Conservation (phyloP, 129 eudicot genomes). For the Flaveria bidentis region DNA sequence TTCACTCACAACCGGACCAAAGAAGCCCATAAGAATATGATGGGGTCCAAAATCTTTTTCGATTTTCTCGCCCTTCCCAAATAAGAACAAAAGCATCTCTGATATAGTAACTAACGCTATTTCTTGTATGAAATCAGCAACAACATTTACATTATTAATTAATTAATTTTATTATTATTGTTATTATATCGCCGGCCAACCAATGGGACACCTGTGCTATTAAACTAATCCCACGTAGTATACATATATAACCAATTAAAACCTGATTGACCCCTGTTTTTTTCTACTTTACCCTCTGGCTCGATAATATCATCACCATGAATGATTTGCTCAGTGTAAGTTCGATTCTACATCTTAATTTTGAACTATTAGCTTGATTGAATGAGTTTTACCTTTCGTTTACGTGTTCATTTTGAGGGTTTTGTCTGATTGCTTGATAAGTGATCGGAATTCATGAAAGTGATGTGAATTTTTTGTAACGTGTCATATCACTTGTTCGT, state of each 20-base stretch:
- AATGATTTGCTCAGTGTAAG: constrained; percentile 41
- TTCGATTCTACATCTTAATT: constrained; percentile 19
- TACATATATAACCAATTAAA: constrained; percentile 17
- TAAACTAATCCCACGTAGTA: constrained; percentile 22
- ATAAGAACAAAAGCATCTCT: constrained; percentile 24
- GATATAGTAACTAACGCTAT: constrained; percentile 34
- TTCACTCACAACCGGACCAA: too few relatives aligned
- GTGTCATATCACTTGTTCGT: too few relatives aligned
- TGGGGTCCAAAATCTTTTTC: constrained; percentile 19
- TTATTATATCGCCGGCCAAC: constrained; percentile 33
- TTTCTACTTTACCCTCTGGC: constrained; percentile 23
- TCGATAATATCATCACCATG: constrained; percentile 20
- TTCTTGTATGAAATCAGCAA: constrained; percentile 42
- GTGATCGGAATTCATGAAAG: too few relatives aligned
- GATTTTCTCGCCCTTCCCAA: constrained; percentile 12
- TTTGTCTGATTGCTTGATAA: too few relatives aligned
- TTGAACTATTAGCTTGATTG: not conserved
- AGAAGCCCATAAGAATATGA: not conserved
- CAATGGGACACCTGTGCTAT: constrained; percentile 30
- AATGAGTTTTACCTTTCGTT: not conserved
- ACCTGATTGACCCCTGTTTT: constrained; percentile 35
- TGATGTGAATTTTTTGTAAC: too few relatives aligned
- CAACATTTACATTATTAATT: constrained; percentile 2
- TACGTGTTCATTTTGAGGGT: too few relatives aligned
- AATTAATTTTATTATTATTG: not conserved